Evolutionary conservation across 1,284 basidiomycete genomes (phyloP).

Genomic region (Fomes fomentarius): DNA sequence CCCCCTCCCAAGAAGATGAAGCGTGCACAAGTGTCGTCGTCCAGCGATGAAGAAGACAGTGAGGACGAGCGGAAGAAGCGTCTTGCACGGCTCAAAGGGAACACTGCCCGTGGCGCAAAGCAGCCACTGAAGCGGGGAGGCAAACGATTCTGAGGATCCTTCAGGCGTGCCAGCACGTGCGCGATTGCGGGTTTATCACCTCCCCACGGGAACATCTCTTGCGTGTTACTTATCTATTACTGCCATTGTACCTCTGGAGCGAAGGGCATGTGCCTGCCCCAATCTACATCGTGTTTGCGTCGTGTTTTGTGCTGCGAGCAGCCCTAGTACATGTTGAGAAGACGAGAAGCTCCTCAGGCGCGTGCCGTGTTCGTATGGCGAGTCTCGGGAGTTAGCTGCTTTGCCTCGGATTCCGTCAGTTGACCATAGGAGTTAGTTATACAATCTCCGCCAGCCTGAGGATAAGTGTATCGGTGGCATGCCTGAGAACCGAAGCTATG

Average conservation of each 20-base stretch:
- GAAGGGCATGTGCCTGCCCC: conserved; percentile 15
- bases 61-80: conserved; percentile 50
- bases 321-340: conserved; percentile 16
- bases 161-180: background rate
- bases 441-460: conserved; percentile 13
- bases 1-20: conserved; percentile 49
- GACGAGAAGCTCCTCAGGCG: conserved; percentile 10
- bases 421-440: conserved; percentile 19
- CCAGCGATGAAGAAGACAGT: conserved; percentile 56
- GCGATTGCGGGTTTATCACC: conserved; percentile 10
- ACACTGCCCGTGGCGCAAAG: conserved; percentile 51
- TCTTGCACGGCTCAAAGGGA: conserved; percentile 40
- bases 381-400: conserved; percentile 7
- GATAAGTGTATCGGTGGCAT: too few species aligned
- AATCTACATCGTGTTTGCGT: conserved; percentile 22
- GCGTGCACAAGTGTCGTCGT: conserved; percentile 34
- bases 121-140: conserved; percentile 76
- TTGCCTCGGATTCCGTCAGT: conserved; percentile 15
- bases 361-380: conserved; percentile 7
- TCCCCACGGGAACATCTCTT: conserved; percentile 8
- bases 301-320: conserved; percentile 19
- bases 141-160: conserved; percentile 59
- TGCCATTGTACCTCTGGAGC: background rate
- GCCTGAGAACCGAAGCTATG: background rate
- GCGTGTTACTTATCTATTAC: conserved; percentile 16